Base-by-base conservation (phyloP, 768 basidiomycete species). In the Auriscalpium vulgare region DNA sequence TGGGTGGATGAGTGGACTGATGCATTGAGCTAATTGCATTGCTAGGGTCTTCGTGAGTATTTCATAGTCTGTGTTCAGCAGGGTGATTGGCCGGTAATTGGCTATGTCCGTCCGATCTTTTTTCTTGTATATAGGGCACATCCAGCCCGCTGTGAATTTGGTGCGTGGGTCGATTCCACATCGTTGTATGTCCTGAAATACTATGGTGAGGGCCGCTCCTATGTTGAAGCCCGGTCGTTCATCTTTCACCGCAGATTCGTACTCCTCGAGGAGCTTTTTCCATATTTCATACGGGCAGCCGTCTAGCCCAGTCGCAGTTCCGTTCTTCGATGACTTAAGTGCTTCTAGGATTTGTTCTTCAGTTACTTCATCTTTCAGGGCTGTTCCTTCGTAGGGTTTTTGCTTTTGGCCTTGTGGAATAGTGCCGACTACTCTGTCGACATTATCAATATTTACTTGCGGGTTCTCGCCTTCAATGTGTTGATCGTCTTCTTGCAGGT, bases 51-150 rank as follows among this genome's bases (percentile, higher is more conserved):
- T 69, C 0, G 67, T 74, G 36, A 72, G 51, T 0, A 71, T 21
- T 45, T 73, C 73, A 10, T 73, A 73, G 53, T 72, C 68, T 0
- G 67, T 60, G 49, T 74, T 72, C 0, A 73, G 57, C 0, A 65
- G 47, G 5, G 64, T 65, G 3, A 65, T 65, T 1, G 64, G 64
- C 8, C 62, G 37, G 48, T 63, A 63, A 43, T 60, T 60, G 4
- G 14, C 51, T 10, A 63, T 58, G 1, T 58, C 45, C 5, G 36
- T 23, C 13, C 21, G 10, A 40, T 64, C 61, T 6, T 63, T 69
- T 45, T 78, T 77, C 37, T 78, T 78, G 54, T 72, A 78, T 0
- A 78, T 34, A 0, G 70, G 74, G 65, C 72, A 66, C 55, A 70
- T 65, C 62, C 64, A 66, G 0, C 75, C 75, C 8, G 64, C 47